Evolutionary conservation across 1,284 basidiomycete genomes (phyloP), one percentile per base, ranked within the genome.

Genomic region (Ustilago vetiveriae): DNA sequence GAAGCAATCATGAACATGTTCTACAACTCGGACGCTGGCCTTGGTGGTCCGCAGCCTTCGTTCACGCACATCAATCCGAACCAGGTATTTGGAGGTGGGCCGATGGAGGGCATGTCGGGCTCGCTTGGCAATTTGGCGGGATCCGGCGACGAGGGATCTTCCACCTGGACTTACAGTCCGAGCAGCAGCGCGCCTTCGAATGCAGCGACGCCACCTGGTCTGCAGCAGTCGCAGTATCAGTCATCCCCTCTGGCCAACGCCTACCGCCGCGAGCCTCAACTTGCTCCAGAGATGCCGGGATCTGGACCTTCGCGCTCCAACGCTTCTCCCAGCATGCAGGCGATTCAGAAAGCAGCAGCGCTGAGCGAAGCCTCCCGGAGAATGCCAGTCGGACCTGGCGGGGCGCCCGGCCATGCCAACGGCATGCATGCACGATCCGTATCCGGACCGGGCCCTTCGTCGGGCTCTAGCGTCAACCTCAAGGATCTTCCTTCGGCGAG

Each of bases 1-100:
- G 68, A 75, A 30, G 69, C 69, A 17, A 75, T 78, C 58, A 78
- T 78, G 72, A 68, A 73, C 47, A 75, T 78, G 72, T 76, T 76
- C 44, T 78, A 78, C 73, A 76, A 72, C 30, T 72, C 72, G 22
- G 74, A 72, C 22, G 74, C 70, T 3, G 55, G 57, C 9, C 48
- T 73, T 9, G 66, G 59, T 17, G 66, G 66, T n/a, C 64, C 47
- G 33, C 59, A 57, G 40, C 58, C 63, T 1, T 60, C 62, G 14
- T 57, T 78, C 43, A 78, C 76, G n/a, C 76, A 78, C 40, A 69
- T 78, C 60, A 74, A 78, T 37, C 76, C 76, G 23, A 78, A 76
- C 38, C 74, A 76, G 40, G 71, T 78, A 14, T 78, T 78, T 50
- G 68, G 47, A 9, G 66, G 60, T 8, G 49, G 44, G 3, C 41